These are phyloP conservation scores for Solanum virginianum DNA, from an alignment of 257 asterid species.

Conservation along the genomic window DNA sequence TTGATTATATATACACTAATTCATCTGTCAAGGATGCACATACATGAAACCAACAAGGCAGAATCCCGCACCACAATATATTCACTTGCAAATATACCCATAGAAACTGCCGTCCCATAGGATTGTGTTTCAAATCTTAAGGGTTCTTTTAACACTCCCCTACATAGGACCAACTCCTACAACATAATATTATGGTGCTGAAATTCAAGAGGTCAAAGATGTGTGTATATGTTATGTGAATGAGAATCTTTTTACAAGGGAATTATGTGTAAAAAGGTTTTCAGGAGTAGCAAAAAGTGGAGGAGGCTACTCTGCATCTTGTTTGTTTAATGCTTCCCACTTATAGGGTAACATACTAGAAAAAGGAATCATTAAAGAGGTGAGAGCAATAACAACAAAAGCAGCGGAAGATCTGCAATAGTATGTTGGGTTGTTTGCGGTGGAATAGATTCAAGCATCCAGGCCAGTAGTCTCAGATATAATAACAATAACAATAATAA, in stretches of 20 bases:
- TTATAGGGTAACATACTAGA: not conserved
- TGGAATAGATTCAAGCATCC: too few species aligned
- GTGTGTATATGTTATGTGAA: not conserved
- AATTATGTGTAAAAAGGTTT: not conserved
- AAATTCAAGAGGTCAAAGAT: not conserved
- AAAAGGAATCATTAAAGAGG: not conserved
- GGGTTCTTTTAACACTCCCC: not conserved
- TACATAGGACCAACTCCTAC: not conserved
- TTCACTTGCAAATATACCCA: not conserved
- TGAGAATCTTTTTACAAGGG: not conserved
- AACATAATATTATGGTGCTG: not conserved
- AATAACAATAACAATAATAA: not conserved
- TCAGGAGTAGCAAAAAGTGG: not conserved
- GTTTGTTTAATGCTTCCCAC: not conserved
- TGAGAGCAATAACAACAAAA: too few species aligned
- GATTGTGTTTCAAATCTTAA: not conserved
- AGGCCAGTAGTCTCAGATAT: not conserved
- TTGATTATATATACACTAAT: not conserved
- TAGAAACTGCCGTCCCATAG: not conserved
- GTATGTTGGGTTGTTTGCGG: too few species aligned
- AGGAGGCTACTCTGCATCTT: not conserved
- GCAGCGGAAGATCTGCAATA: too few species aligned
- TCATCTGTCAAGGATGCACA: not conserved
- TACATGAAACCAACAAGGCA: not conserved
- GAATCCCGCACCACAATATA: not conserved